phyloP scores from a whole-genome alignment of 1,284 basidiomycete genomes.

The Peniophora sp. region DNA sequence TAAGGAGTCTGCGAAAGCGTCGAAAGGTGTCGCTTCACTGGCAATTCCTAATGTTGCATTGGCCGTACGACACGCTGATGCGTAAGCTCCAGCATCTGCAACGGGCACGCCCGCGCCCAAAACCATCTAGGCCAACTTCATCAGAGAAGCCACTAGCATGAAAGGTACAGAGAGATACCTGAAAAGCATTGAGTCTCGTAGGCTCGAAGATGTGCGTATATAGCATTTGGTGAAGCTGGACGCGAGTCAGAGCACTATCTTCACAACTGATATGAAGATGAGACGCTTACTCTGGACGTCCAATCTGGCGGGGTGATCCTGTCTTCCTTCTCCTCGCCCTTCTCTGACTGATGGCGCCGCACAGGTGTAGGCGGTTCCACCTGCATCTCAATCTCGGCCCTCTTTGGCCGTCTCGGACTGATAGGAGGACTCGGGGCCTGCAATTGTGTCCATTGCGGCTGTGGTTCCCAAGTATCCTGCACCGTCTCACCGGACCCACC shows the following conservation, averaged over 20 bases:
- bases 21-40: neutral
- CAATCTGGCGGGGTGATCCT: neutral
- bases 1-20: neutral
- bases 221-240: neutral
- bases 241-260: neutral
- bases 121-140: too few species aligned
- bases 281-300: neutral
- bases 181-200: neutral
- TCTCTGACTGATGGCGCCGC: neutral
- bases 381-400: neutral
- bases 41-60: neutral
- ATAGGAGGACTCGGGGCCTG: too few species aligned
- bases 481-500: slow-evolving; percentile 42
- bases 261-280: neutral
- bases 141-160: too few species aligned
- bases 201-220: neutral
- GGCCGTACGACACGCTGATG: neutral
- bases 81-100: neutral
- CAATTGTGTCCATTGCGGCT: too few species aligned
- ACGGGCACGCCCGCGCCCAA: neutral
- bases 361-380: neutral
- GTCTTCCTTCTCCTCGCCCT: neutral
- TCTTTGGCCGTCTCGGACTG: neutral
- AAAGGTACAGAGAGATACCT: neutral
- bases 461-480: too few species aligned